Conservation (phyloP, 2,329 filamentous ascomycete species). For the Trichophyton simii region DNA sequence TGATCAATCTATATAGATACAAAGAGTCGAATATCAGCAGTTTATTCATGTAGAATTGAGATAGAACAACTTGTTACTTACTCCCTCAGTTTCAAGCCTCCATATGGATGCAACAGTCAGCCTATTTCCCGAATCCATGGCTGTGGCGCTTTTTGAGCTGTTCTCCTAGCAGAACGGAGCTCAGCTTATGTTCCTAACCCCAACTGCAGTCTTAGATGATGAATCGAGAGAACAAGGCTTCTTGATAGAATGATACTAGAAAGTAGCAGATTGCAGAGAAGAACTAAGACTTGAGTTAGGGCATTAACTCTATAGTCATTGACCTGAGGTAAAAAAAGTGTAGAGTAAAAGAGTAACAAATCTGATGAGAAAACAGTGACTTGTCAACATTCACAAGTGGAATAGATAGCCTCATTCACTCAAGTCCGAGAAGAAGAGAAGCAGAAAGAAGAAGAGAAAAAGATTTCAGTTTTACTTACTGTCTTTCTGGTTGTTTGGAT, state of each 20-base stretch:
- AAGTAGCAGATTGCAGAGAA: not conserved
- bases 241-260: not conserved
- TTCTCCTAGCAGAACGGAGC: not conserved
- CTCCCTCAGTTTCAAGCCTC: constrained; percentile 22
- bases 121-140: constrained; percentile 13
- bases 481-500: not conserved
- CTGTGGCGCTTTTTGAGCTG: not conserved
- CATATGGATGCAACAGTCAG: constrained; percentile 23
- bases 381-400: not conserved
- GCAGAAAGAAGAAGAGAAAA: not conserved
- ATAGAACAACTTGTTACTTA: constrained; percentile 12
- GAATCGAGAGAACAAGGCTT: not conserved
- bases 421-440: not conserved
- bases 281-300: not conserved
- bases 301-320: not conserved
- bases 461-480: not conserved
- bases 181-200: not conserved
- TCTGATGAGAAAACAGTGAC: not conserved
- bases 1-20: not conserved
- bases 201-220: not conserved
- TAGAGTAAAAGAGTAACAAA: not conserved
- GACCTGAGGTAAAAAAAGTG: not conserved
- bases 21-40: not conserved
- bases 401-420: not conserved
- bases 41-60: not conserved